Evolutionary conservation across 129 eudicot species (phyloP).

Genomic region (Ambrosia artemisiifolia): DNA sequence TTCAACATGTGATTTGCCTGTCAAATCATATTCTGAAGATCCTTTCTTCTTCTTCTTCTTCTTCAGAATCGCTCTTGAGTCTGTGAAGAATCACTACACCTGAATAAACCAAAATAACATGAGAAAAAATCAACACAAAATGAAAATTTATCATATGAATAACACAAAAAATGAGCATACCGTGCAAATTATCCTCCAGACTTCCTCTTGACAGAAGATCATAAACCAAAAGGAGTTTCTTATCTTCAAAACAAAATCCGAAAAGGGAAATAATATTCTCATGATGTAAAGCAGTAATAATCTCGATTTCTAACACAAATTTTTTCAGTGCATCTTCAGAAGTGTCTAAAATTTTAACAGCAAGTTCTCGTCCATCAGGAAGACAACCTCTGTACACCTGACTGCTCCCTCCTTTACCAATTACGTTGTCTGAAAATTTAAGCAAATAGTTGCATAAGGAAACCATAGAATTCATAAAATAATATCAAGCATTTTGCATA

Average conservation of each 20-base stretch:
- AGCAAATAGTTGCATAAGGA: constrained; percentile 1
- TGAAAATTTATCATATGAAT: constrained; percentile 3
- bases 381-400: constrained; percentile 72
- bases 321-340: constrained; percentile 67
- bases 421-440: constrained; percentile 53
- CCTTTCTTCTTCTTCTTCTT: too few species aligned
- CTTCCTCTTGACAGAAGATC: constrained; percentile 94
- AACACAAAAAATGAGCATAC: constrained; percentile 33
- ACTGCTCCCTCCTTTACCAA: constrained; percentile 96
- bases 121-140: not conserved
- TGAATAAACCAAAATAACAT: constrained; percentile 18
- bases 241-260: constrained; percentile 89
- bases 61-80: too few species aligned
- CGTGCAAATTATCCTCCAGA: constrained; percentile 93
- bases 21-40: too few species aligned
- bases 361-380: constrained; percentile 87
- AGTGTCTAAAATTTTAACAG: constrained; percentile 76
- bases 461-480: too few species aligned
- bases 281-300: constrained; percentile 80
- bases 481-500: too few species aligned
- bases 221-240: constrained; percentile 77
- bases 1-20: too few species aligned
- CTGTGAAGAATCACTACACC: too few species aligned
- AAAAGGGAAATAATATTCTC: constrained; percentile 74
- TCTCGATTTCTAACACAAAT: constrained; percentile 80